Base-by-base conservation (phyloP, 2,329 filamentous ascomycete species). In the Tolypocladium tundrense region DNA sequence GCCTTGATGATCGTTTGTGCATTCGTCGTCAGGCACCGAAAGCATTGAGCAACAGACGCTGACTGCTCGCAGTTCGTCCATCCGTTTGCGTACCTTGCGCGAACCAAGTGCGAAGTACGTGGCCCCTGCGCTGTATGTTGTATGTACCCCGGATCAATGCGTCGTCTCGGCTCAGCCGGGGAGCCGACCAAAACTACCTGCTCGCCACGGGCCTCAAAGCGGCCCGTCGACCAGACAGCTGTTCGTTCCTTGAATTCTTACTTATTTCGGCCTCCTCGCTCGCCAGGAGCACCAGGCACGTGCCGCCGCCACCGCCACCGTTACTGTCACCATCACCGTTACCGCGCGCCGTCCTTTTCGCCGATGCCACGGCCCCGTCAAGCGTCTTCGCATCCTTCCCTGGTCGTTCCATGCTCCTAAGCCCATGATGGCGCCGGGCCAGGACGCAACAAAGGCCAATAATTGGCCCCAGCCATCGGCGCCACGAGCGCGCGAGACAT, bases 401-500 rank as follows among this genome's bases (percentile, higher is more conserved):
- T 21, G 53, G 53, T 54, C 31, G 56, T 24, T 50, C 39, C 48
- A 27, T 53, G 40, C 40, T 57, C 39, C 50, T 41, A 35, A 10
- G 50, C 39, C 41, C 56, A 39, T 43, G 21, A 63, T 63, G 61
- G 57, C 54, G 27, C 58, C 61, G n/a, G 33, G 39, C 37, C 55
- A 27, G 14, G 43, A 42, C 31, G 42, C 39, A 43, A 31, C 54
- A 10, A 58, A 61, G 42, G 54, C 41, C 41, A 19, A 14, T 52
- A 27, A 57, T 33, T 43, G 58, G 54, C 51, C 57, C 37, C 43
- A 13, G 45, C 37, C 55, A 41, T 9, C 40, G 14, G 6, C 33
- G 50, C 24, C 55, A 40, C 43, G 31, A 37, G n/a, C 33, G 35
- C 37, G n/a, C 39, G 54, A 59, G 43, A 43, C 39, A 40, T 35